Conservation (phyloP, 129 eudicot genomes). For the Tanacetum coccineum region DNA sequence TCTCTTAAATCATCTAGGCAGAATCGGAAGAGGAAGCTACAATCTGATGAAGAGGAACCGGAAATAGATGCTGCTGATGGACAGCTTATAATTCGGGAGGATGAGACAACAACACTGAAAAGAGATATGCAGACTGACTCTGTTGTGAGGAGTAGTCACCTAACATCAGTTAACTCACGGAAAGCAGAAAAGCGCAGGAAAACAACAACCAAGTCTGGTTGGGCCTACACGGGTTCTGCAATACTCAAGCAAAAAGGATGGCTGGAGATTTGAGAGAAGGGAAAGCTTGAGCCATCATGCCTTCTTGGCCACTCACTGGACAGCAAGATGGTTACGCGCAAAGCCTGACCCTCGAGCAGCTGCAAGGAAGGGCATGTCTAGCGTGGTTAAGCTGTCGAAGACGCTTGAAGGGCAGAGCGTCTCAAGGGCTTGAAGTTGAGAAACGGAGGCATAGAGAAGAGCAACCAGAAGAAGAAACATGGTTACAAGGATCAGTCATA, state of each 20-base stretch:
- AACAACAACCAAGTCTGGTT: slow-evolving; percentile 50
- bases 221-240: slow-evolving; percentile 85
- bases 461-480: slow-evolving; percentile 26
- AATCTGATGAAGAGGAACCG: slow-evolving; percentile 60
- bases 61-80: slow-evolving; percentile 68
- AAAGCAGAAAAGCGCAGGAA: slow-evolving; percentile 64
- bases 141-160: slow-evolving; percentile 47
- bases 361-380: slow-evolving; percentile 91
- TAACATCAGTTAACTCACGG: slow-evolving; percentile 30
- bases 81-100: slow-evolving; percentile 66
- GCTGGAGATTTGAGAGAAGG: slow-evolving; percentile 90
- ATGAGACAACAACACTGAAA: slow-evolving; percentile 25
- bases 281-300: slow-evolving; percentile 94
- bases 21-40: slow-evolving; percentile 43
- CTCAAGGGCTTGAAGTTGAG: slow-evolving; percentile 41
- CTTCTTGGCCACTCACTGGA: slow-evolving; percentile 99
- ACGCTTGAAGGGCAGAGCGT: slow-evolving; percentile 76
- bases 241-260: slow-evolving; percentile 89
- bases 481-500: background rate
- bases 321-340: slow-evolving; percentile 86
- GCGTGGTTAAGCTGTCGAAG: slow-evolving; percentile 75
- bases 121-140: slow-evolving; percentile 38
- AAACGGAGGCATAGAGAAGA: slow-evolving; percentile 40
- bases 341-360: slow-evolving; percentile 91
- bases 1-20: slow-evolving; percentile 60